Conservation (phyloP, 768 basidiomycete genomes). For the Rhizopogon rudus region DNA sequence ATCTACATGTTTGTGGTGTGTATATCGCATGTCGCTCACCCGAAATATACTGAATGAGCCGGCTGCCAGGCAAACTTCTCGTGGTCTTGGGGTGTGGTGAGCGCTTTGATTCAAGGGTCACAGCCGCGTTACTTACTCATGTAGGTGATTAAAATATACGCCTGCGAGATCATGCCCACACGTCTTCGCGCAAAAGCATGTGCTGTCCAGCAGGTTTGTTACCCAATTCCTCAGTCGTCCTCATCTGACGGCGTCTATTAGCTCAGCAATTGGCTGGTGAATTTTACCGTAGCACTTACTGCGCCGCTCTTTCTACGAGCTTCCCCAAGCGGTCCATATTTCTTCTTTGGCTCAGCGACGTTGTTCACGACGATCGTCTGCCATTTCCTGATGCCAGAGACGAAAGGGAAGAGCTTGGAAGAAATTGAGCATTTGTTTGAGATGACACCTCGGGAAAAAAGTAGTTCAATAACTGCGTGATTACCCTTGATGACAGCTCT, state of each 20-base stretch:
- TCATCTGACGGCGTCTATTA: constrained; percentile 7
- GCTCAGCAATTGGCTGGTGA: constrained; percentile 28
- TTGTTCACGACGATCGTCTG: constrained; percentile 35
- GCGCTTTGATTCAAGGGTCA: neutral
- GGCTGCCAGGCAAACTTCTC: neutral
- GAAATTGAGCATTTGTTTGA: constrained; percentile 35
- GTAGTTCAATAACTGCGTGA: neutral
- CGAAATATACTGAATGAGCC: neutral
- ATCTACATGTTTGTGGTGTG: constrained; percentile 42
- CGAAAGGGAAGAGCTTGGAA: constrained; percentile 39
- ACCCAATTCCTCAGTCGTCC: neutral
- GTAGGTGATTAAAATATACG: constrained; percentile 33
- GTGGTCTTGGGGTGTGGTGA: neutral
- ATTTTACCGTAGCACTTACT: constrained; percentile 40
- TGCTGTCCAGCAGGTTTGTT: constrained; percentile 38
- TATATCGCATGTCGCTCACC: neutral
- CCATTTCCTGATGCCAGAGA: constrained; percentile 37
- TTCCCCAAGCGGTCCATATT: constrained; percentile 43
- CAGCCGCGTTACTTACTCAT: neutral
- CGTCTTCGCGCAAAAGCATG: constrained; percentile 40
- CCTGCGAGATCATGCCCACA: constrained; percentile 44
- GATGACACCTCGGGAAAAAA: constrained; percentile 2
- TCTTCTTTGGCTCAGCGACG: constrained; percentile 37
- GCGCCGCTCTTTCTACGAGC: constrained; percentile 42
- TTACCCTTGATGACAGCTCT: neutral